Base-by-base conservation (phyloP, 768 basidiomycete genomes). In the Lentinula edodes region DNA sequence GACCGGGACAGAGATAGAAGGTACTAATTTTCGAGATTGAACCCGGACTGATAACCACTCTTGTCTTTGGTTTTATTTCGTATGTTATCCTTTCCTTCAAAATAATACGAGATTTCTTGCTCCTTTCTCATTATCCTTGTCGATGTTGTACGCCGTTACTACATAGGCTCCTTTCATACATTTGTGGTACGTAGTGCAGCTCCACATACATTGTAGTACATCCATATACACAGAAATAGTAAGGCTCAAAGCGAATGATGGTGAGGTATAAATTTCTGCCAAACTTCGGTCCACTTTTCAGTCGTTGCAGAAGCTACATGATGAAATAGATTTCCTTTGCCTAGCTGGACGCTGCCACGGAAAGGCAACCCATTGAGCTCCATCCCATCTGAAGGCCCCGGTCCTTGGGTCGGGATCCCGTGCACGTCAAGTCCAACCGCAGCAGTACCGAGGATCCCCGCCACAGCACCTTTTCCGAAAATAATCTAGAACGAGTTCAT, bases 331-430 rank as follows among this genome's bases (percentile, higher is more conserved):
- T 58, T 64, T 66, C 81, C 86, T 81, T 86, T 89, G 59, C 87
- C 84, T 3, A 92, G 77, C 45, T 76, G 76, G 4, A 92, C 86
- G 57, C 75, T 82, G 1, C 90, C 90, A 54, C 77, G 77, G 64
- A 92, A 83, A 3, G 90, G 90, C 2, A 92, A 72, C 0, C 83
- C 87, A 6, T 72, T 74, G 34, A 92, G 73, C 65, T 84, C 80
- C 69, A 92, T 79, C 6, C 82, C 83, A 66, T 77, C 69, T 2
- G 61, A 50, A 45, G 67, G 66, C 32, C 66, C 68, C 13, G 46
- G 42, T 12, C 73, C 78, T 38, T 75, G 75, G 45, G 84, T 69
- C 12, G 87, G 86, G 55, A 92, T 70, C 0, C 90, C 90, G 28
- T 81, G 72, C 2, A 92, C 79, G 38, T 78, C 71, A 16, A 85